Conservation (phyloP, 805 yeast genomes). For the Myxozyma mucilagina region DNA sequence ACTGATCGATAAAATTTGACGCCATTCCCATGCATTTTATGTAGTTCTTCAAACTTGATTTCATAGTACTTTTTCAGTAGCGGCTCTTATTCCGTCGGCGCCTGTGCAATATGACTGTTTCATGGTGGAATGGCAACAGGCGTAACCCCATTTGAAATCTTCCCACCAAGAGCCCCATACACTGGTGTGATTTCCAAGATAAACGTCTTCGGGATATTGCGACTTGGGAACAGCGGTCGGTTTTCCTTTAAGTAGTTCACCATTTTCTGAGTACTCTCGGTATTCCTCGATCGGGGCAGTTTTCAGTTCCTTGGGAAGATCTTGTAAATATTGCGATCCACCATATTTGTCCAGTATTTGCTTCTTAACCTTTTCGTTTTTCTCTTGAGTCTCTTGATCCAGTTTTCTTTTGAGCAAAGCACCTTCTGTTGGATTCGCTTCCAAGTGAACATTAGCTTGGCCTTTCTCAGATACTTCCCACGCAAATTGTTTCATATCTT, state of each 20-base stretch:
- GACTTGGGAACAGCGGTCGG: slow-evolving; percentile 32
- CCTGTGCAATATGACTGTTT: slow-evolving; percentile 43
- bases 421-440: slow-evolving; percentile 52
- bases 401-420: slow-evolving; percentile 43
- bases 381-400: slow-evolving; percentile 38
- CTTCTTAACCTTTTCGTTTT: slow-evolving; percentile 39
- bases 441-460: slow-evolving; percentile 37
- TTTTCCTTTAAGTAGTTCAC: slow-evolving; percentile 20
- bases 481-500: slow-evolving; percentile 51
- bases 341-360: slow-evolving; percentile 47
- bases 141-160: slow-evolving; percentile 49
- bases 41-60: too few relatives aligned
- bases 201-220: slow-evolving; percentile 43
- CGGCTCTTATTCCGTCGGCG: slow-evolving; percentile 31
- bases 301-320: slow-evolving; percentile 21
- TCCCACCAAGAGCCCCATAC: slow-evolving; percentile 50
- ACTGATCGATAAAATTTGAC: neutral
- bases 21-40: neutral
- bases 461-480: slow-evolving; percentile 47
- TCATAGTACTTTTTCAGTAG: slow-evolving; percentile 2
- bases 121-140: slow-evolving; percentile 45
- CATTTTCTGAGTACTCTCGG: slow-evolving; percentile 20
- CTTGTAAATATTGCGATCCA: slow-evolving; percentile 32
- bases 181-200: slow-evolving; percentile 44
- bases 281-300: slow-evolving; percentile 5